Evolutionary conservation across 1,284 basidiomycete species (phyloP).

Genomic region (Sphagnurus paluster): DNA sequence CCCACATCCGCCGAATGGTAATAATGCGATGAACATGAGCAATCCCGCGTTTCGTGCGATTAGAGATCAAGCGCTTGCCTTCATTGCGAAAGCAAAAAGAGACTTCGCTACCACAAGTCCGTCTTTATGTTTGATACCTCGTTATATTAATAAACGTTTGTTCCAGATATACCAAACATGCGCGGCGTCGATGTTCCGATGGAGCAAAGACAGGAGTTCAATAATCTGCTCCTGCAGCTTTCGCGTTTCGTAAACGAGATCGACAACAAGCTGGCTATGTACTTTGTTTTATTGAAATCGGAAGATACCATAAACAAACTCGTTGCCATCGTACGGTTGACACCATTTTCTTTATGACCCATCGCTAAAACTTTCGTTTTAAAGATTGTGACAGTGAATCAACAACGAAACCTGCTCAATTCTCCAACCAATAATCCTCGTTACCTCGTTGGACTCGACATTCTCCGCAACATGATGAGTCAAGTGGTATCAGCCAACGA

Average conservation of each 20-base stretch:
- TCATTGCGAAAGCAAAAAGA: conserved; percentile 33
- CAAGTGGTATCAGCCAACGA: conserved; percentile 20
- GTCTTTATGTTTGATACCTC: conserved; percentile 22
- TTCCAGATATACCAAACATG: conserved; percentile 31
- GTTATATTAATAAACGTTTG: conserved; percentile 4
- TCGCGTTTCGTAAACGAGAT: conserved; percentile 44
- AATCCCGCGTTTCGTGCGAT: too few species aligned
- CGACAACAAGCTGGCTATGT: conserved; percentile 50
- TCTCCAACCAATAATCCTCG: conserved; percentile 46
- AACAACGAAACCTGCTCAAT: conserved; percentile 49
- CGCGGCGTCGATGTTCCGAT: conserved; percentile 41
- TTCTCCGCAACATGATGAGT: conserved; percentile 46
- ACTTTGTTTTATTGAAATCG: conserved; percentile 43
- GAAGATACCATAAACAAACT: conserved; percentile 48
- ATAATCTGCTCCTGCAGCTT: conserved; percentile 47
- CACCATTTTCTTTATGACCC: conserved; percentile 11
- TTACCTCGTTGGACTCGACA: conserved; percentile 47
- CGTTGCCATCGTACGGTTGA: conserved; percentile 53
- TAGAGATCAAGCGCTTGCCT: conserved; percentile 29
- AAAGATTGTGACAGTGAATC: conserved; percentile 51
- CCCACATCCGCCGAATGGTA: conserved; percentile 9
- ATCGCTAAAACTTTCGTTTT: conserved; percentile 7
- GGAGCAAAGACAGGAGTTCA: conserved; percentile 54
- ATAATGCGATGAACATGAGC: neutral
- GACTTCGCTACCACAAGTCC: conserved; percentile 33